Evolutionary conservation across 2,329 filamentous ascomycete genomes (phyloP).

Genomic region (Verticillium dahliae): DNA sequence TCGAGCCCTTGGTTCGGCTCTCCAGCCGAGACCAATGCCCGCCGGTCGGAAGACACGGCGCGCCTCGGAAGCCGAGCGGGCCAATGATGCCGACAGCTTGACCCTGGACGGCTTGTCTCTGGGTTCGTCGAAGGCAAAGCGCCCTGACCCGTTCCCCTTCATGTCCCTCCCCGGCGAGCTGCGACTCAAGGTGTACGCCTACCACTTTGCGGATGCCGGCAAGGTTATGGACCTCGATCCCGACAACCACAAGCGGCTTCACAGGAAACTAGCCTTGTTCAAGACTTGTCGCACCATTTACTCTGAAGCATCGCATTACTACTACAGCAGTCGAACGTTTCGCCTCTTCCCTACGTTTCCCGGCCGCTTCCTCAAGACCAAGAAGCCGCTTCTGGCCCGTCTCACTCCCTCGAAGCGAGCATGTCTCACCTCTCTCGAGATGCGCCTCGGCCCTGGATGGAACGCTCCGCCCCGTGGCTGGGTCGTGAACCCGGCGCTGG

Average conservation of each 20-base stretch:
- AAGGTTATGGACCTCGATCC: constrained; percentile 60
- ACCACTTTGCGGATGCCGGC: constrained; percentile 49
- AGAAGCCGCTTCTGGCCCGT: constrained; percentile 63
- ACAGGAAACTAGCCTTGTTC: constrained; percentile 53
- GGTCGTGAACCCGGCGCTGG: constrained; percentile 59
- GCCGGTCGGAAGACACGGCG: constrained; percentile 27
- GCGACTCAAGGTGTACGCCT: constrained; percentile 60
- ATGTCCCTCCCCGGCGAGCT: constrained; percentile 63
- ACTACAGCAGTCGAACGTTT: constrained; percentile 57
- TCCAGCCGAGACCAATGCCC: constrained; percentile 10
- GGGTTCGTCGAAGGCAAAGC: constrained; percentile 20
- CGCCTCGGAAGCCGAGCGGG: constrained; percentile 29
- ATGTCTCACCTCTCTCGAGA: constrained; percentile 56
- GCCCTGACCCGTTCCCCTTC: constrained; percentile 51
- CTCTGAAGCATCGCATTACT: constrained; percentile 56
- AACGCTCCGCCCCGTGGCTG: constrained; percentile 63
- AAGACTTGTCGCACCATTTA: constrained; percentile 55
- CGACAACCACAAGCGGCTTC: constrained; percentile 55
- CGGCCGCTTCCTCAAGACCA: constrained; percentile 64
- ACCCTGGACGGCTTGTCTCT: constrained; percentile 37
- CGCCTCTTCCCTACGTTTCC: constrained; percentile 61
- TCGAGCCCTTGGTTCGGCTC: constrained; percentile 17
- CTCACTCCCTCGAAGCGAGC: constrained; percentile 54
- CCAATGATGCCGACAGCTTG: constrained; percentile 32
- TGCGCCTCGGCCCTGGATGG: constrained; percentile 70